Evolutionary conservation across 2,329 filamentous ascomycete species (phyloP).

Genomic region (Alternaria rosae): DNA sequence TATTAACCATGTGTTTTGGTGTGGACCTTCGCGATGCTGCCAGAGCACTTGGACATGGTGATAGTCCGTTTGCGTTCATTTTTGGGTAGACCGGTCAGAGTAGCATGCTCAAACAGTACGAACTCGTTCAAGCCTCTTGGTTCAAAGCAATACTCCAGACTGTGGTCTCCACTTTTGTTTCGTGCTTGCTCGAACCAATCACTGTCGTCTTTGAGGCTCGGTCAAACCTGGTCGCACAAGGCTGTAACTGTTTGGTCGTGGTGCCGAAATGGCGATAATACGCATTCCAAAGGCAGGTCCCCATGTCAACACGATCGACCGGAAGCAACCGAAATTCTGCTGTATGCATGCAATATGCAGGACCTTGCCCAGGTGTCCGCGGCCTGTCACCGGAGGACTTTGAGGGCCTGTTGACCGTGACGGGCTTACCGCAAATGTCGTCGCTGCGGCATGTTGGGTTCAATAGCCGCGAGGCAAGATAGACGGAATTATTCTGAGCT

Average conservation of each 20-base stretch:
- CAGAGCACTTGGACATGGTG: not conserved
- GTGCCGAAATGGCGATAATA: conserved; percentile 29
- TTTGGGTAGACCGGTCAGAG: conserved; percentile 23
- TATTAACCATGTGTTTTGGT: not conserved
- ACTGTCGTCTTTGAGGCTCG: conserved; percentile 18
- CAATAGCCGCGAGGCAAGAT: conserved; percentile 19
- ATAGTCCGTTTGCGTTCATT: conserved; percentile 18
- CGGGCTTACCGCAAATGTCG: conserved; percentile 27
- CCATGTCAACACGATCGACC: conserved; percentile 35
- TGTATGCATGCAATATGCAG: conserved; percentile 44
- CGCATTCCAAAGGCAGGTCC: conserved; percentile 34
- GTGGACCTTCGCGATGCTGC: not conserved
- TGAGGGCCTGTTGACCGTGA: conserved; percentile 24
- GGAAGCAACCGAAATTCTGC: conserved; percentile 43
- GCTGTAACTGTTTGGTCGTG: conserved; percentile 35
- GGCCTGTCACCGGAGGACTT: conserved; percentile 14
- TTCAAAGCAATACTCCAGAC: conserved; percentile 17
- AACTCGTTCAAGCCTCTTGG: conserved; percentile 18
- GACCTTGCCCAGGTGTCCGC: conserved; percentile 24
- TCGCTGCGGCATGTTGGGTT: conserved; percentile 5
- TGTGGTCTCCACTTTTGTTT: conserved; percentile 7
- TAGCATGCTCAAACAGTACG: conserved; percentile 22
- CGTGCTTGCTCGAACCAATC: conserved; percentile 29
- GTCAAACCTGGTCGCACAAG: conserved; percentile 35
- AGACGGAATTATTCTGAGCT: conserved; percentile 11